Base-by-base conservation (phyloP, 2,329 filamentous ascomycete genomes). In the Didymella lethalis region DNA sequence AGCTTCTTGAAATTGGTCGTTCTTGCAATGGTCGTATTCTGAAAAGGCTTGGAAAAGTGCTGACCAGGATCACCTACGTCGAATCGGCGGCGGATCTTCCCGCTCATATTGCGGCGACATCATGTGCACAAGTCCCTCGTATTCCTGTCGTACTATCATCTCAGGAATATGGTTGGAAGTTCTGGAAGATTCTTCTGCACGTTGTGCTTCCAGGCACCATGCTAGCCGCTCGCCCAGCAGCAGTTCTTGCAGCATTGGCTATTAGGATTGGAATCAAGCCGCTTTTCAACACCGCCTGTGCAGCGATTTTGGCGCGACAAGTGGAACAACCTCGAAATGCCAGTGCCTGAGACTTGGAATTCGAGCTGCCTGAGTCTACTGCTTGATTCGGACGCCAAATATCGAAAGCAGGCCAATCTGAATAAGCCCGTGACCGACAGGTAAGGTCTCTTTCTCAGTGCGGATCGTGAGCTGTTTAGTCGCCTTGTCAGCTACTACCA, bases 331-430 rank as follows among this genome's bases (percentile, higher is more conserved):
- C 61, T 82, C 4, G 77, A 81, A 2, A 74, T 80, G 7, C 81
- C 82, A 2, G 75, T 80, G 7, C 81, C 82, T 0, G 83, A 85
- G 64, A 84, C 77, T 8, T 85, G 82, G 81, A 83, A 79, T 45
- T 56, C 78, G 7, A 77, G 72, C 55, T 84, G 81, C 47, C 63
- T 84, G 25, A 66, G 72, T 0, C 69, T 84, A n/a, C 66, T 85
- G 14, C 74, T 84, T 1, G 80, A 83, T 47, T 82, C 82, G 0
- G 81, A 84, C 64, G 28, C 52, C 1, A 63, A 65, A 43, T 68
- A 68, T 44, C 56, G 50, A 14, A 64, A 63, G 43, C 62, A 59
- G 38, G 48, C 32, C 4, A 20, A 46, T 2, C 26, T 51, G 16
- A 18, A 29, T 16, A 29, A 54, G 5, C 28, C 12, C 2, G 18